phyloP scores from a whole-genome alignment of 441 rosid species.

The Bocquillonia castaneifolia region DNA sequence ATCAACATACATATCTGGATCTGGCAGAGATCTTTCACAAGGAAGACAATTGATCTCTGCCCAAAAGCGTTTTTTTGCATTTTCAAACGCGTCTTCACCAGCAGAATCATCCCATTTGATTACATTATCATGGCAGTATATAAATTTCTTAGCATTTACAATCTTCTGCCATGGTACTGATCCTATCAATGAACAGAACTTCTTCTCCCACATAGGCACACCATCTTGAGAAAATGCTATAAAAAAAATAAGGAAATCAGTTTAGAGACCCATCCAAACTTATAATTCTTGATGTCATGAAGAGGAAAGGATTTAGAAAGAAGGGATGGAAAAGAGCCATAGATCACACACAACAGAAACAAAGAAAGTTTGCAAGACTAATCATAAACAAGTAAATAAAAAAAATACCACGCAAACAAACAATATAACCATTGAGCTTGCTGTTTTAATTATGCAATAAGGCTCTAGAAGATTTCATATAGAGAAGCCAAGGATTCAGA shows the following conservation, averaged over 20 bases:
- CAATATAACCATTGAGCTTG: neutral
- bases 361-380: neutral
- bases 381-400: neutral
- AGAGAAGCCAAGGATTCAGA: neutral
- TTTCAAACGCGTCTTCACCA: constrained; percentile 64
- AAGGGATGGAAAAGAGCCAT: neutral
- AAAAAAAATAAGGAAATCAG: neutral
- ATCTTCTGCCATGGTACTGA: constrained; percentile 73
- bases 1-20: constrained; percentile 54
- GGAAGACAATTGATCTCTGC: constrained; percentile 43
- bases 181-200: constrained; percentile 64
- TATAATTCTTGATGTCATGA: neutral
- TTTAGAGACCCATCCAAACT: neutral
- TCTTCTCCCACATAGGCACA: constrained; percentile 81
- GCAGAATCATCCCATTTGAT: constrained; percentile 77
- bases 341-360: neutral
- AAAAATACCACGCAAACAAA: neutral
- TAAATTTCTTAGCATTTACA: constrained; percentile 43
- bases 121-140: constrained; percentile 40
- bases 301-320: neutral
- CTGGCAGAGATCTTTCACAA: constrained; percentile 47
- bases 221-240: constrained; percentile 49
- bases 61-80: constrained; percentile 65
- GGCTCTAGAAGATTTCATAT: neutral
- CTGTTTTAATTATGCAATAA: neutral